Base-by-base conservation (phyloP, 192 early-diverging fungal species). In the Podila epigama region DNA sequence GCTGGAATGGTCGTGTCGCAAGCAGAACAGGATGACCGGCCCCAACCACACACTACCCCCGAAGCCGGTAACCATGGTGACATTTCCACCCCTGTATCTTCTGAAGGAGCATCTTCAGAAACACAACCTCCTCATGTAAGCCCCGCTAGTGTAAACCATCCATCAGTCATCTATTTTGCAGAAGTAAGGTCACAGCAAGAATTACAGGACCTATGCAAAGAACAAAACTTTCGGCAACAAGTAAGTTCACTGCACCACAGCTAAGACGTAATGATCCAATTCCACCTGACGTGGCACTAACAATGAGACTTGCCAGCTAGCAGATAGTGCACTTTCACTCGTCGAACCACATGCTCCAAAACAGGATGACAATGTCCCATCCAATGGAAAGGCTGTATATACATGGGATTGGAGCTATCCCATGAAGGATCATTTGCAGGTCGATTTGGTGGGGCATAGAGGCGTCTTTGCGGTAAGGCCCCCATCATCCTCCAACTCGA, bases 401-500 rank as follows among this genome's bases (percentile, higher is more conserved):
- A 39, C 31, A 16, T 72, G 70, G 70, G 58, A 51, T 16, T 72
- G 70, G 66, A 48, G 16, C 18, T 68, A 61, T 16, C 28, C 28
- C 1, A 32, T 51, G 36, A 58, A 57, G 37, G 73, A 68, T 25
- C 31, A 64, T 34, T 48, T 44, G 2, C 55, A 68, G 5, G 59
- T 68, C 22, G 40, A 42, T 20, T 16, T 29, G 5, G 13, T 37
- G 22, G 60, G 61, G 29, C 66, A 60, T 35, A 77, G 64, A n/a
- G 48, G 54, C 8, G 56, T 68, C 27, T 77, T 64, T 64, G 73
- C 66, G 31, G 71, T 75, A 63, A 56, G 71, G n/a, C n/a, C n/a
- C n/a, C n/a, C n/a, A n/a, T n/a, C n/a, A n/a, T n/a, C n/a, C n/a
- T n/a, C n/a, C n/a, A n/a, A n/a, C n/a, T n/a, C n/a, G n/a, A n/a